phyloP scores from a whole-genome alignment of 108 stramenopile species.

The Cylindrotheca closterium region DNA sequence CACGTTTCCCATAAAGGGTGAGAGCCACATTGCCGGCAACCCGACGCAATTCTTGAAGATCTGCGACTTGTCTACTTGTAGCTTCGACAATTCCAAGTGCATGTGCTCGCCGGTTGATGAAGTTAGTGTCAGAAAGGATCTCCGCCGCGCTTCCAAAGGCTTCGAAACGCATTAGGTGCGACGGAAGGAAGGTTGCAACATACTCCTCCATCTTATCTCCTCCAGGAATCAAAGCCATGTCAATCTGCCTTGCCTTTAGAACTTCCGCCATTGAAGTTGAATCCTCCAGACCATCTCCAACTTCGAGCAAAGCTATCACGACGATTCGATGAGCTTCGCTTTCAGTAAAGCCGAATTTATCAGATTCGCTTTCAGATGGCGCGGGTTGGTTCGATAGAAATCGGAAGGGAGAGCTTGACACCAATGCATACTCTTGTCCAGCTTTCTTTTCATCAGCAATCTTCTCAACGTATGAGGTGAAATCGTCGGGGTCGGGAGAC shows the following conservation, averaged over 20 bases:
- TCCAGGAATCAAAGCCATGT: conserved; percentile 39
- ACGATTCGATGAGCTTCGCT: conserved; percentile 47
- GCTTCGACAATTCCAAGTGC: conserved; percentile 78
- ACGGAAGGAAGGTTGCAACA: conserved; percentile 66
- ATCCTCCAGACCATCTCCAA: conserved; percentile 40
- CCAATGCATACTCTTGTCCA: conserved; percentile 12
- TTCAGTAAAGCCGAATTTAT: conserved; percentile 23
- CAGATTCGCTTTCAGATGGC: not conserved
- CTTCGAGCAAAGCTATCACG: conserved; percentile 38
- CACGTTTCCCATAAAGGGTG: conserved; percentile 1
- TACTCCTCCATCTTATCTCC: conserved; percentile 83
- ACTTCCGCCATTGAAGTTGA: conserved; percentile 31
- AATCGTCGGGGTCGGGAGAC: conserved; percentile 66
- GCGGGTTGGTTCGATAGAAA: conserved; percentile 36
- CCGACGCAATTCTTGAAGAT: conserved; percentile 73
- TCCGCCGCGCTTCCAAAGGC: conserved; percentile 58
- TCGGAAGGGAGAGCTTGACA: conserved; percentile 40
- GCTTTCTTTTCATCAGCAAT: conserved; percentile 46
- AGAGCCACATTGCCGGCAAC: conserved; percentile 38
- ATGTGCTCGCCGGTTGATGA: conserved; percentile 66
- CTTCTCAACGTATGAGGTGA: conserved; percentile 59
- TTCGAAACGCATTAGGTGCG: conserved; percentile 73
- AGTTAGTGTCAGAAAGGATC: conserved; percentile 56
- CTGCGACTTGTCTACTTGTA: conserved; percentile 76
- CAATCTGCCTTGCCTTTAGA: conserved; percentile 39